Percentiles rank a stretch among this genome's conserved stretches.
phyloP scores from a whole-genome alignment of 1,284 basidiomycete species.

The Cutaneotrichosporon cavernicola region DNA sequence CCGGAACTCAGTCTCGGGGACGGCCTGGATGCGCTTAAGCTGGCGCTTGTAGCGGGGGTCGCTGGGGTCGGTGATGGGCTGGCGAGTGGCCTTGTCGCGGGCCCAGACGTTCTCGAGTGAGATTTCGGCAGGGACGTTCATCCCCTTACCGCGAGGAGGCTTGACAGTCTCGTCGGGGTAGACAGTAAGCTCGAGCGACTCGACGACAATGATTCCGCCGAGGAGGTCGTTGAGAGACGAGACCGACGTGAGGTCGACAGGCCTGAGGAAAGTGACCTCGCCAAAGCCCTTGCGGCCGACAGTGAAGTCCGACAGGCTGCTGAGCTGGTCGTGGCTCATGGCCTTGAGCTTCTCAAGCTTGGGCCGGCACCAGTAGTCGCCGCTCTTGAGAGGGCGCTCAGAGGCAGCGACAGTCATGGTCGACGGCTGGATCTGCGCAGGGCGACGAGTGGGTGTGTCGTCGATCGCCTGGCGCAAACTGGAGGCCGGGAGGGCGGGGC shows the following conservation, averaged over 20 bases:
- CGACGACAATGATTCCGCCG: constrained; percentile 84
- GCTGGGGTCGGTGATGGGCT: constrained; percentile 80
- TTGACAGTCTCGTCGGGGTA: constrained; percentile 82
- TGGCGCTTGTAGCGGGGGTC: constrained; percentile 74
- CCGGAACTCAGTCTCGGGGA: constrained; percentile 83
- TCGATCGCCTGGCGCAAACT: constrained; percentile 25
- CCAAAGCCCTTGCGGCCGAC: constrained; percentile 91
- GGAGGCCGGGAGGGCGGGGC: constrained; percentile 59
- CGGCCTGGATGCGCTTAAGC: constrained; percentile 76
- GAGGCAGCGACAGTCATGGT: constrained; percentile 32
- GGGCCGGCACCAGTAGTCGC: constrained; percentile 86
- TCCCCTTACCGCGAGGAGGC: constrained; percentile 78
- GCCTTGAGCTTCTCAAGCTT: constrained; percentile 68
- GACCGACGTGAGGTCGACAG: constrained; percentile 87
- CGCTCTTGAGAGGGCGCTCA: constrained; percentile 63
- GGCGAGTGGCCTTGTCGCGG: constrained; percentile 84
- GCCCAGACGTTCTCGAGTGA: constrained; percentile 82
- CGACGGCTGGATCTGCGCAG: constrained; percentile 44
- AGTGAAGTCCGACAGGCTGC: constrained; percentile 66
- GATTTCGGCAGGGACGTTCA: constrained; percentile 85
- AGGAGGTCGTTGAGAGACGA: constrained; percentile 75
- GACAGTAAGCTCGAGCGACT: constrained; percentile 86
- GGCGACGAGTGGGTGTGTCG: constrained; percentile 26
- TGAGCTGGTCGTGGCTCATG: constrained; percentile 67
- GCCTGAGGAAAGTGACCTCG: constrained; percentile 82